Evolutionary conservation across 148 eudicot species (phyloP), one percentile per base, ranked within the genome.

Genomic region (Vaccinium vitisidaea): DNA sequence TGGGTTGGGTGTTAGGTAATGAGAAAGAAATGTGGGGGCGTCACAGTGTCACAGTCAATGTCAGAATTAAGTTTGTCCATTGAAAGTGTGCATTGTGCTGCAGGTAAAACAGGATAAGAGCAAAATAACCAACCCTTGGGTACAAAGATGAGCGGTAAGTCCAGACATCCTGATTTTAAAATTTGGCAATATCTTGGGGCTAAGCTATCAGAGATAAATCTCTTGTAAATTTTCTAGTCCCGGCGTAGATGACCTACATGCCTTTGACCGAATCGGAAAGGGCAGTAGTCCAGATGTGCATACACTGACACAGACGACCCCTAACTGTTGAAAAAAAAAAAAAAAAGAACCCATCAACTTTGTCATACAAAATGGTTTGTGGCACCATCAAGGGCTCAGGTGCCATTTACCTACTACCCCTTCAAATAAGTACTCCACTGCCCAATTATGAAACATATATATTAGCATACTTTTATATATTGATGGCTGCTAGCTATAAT

Each of bases 1-100:
- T 69, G 18, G n/a, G 14, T 39, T 39, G 13, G 76, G 58, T 8
- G 78, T 82, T 82, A 82, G 84, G 84, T 82, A 19, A 53, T 50
- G 78, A 71, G 71, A 63, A 12, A 2, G 55, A 63, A 32, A 52
- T 58, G 9, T 58, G 43, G 71, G 59, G 82, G 82, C 49, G 82
- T 58, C 70, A 80, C 70, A 2, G 54, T 56, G 82, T 80, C 50
- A 61, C 53, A 48, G 56, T 80, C 82, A 21, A 32, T 10, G 15
- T 32, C 19, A 6, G 70, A 63, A 46, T 65, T 65, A 81, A 56
- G 69, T 46, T 81, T 81, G 52, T 5, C 18, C 30, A 10, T 82
- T 82, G 76, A 67, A 52, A 61, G 25, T 13, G 30, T 69, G 27
- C n/a, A n/a, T 63, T 21, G 46, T 48, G 84, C 46, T 48, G 84